Percentiles rank a stretch among this genome's conserved stretches.
phyloP scores from a whole-genome alignment of 495 filamentous ascomycete species.

The Niebla homalea region DNA sequence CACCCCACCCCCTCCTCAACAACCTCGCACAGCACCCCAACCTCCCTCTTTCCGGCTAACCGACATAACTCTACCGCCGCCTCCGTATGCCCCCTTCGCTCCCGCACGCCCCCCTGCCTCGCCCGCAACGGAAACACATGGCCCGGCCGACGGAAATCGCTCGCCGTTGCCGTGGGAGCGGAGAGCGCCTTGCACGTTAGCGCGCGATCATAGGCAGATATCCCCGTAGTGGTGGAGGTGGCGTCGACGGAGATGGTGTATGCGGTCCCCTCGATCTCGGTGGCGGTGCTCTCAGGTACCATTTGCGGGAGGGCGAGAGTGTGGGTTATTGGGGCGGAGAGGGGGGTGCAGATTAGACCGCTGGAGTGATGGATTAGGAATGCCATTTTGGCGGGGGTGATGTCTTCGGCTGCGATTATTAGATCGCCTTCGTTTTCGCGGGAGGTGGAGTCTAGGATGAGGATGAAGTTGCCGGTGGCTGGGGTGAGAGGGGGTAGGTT shows the following conservation, averaged over 20 bases:
- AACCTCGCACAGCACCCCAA: conserved; percentile 69
- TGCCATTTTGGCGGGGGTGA: conserved; percentile 81
- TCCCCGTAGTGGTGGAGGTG: conserved; percentile 67
- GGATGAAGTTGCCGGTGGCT: conserved; percentile 92
- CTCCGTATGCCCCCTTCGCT: conserved; percentile 76
- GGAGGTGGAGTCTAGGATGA: conserved; percentile 75
- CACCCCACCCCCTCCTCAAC: conserved; percentile 61
- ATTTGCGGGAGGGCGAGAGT: conserved; percentile 73
- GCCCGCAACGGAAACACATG: conserved; percentile 86
- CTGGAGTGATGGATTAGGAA: conserved; percentile 81
- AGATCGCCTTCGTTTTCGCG: conserved; percentile 97
- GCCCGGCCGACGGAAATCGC: conserved; percentile 65
- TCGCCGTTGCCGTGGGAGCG: conserved; percentile 39
- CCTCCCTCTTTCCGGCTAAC: conserved; percentile 56
- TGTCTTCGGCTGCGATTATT: conserved; percentile 73
- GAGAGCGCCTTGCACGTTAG: conserved; percentile 67
- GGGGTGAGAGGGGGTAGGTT: too few species aligned
- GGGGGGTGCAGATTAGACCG: conserved; percentile 79
- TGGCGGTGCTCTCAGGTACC: conserved; percentile 58
- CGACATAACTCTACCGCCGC: conserved; percentile 76
- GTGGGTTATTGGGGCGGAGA: conserved; percentile 50
- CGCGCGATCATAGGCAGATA: conserved; percentile 73
- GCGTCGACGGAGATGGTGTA: conserved; percentile 83
- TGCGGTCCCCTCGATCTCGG: conserved; percentile 76
- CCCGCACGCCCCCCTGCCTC: conserved; percentile 62